Evolutionary conservation across 768 basidiomycete genomes (phyloP).

Genomic region (Lactifluus hygrophoroides): DNA sequence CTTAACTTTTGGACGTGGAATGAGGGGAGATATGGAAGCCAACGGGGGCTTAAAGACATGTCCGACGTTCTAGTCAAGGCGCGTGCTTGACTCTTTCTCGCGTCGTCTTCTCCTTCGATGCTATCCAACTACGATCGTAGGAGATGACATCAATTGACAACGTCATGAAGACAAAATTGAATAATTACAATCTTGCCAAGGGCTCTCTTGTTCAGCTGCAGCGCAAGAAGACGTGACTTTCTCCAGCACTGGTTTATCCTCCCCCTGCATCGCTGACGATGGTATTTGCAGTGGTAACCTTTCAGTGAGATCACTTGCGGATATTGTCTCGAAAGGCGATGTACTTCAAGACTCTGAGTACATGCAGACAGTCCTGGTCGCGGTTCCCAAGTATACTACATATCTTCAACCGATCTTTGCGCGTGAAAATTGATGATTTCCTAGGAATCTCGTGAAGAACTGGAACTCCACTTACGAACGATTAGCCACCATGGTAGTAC

Average conservation of each 20-base stretch:
- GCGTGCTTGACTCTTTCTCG: constrained; percentile 18
- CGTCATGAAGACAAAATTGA: constrained; percentile 85
- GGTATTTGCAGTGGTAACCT: constrained; percentile 68
- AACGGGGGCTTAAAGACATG: constrained; percentile 74
- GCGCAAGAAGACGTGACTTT: constrained; percentile 79
- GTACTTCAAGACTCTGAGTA: constrained; percentile 89
- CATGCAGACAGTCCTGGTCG: constrained; percentile 85
- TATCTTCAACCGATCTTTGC: not conserved
- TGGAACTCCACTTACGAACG: constrained; percentile 90
- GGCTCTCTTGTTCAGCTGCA: constrained; percentile 87
- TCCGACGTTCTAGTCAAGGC: constrained; percentile 84
- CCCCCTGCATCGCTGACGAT: constrained; percentile 11
- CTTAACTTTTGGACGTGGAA: constrained; percentile 90
- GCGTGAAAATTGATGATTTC: not conserved
- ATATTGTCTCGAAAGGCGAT: constrained; percentile 74
- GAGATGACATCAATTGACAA: constrained; percentile 94
- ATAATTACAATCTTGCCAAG: constrained; percentile 89
- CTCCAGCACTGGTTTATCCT: constrained; percentile 12
- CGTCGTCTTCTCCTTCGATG: not conserved
- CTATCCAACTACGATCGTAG: constrained; percentile 33
- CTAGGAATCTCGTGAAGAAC: constrained; percentile 74
- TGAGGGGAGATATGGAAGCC: constrained; percentile 78
- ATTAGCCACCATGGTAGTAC: constrained; percentile 83
- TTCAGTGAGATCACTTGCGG: constrained; percentile 80
- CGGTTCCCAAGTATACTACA: constrained; percentile 76